Evolutionary conservation across 768 basidiomycete species (phyloP).

Genomic region (Mycena haematopus): DNA sequence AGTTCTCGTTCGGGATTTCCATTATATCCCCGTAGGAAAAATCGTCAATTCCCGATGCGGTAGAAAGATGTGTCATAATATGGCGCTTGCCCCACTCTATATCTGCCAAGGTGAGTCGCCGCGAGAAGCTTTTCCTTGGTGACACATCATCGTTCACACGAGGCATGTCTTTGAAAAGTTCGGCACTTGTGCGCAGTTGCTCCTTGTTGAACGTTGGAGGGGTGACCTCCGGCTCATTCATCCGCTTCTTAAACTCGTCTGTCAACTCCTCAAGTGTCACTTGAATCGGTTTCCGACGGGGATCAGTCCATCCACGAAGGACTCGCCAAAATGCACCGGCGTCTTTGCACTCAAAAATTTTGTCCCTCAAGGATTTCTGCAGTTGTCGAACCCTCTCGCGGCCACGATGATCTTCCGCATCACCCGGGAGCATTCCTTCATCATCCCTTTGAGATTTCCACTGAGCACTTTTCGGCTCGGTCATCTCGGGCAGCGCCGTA

Average conservation of each 20-base stretch:
- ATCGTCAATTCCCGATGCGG: too few species aligned
- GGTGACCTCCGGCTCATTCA: slow-evolving; percentile 2
- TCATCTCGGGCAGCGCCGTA: too few species aligned
- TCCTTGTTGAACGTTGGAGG: slow-evolving; percentile 6
- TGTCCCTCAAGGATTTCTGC: slow-evolving; percentile 2
- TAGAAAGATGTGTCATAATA: too few species aligned
- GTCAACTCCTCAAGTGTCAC: slow-evolving; percentile 6
- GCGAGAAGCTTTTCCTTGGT: too few species aligned
- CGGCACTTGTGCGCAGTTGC: neutral
- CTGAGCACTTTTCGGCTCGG: neutral
- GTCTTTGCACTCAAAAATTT: slow-evolving; percentile 17
- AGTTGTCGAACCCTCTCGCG: neutral
- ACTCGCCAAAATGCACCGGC: slow-evolving; percentile 9
- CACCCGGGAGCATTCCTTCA: neutral
- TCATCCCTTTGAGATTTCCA: slow-evolving; percentile 5
- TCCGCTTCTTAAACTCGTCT: slow-evolving; percentile 3
- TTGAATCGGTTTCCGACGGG: neutral
- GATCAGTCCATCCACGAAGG: slow-evolving; percentile 13
- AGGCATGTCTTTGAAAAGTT: neutral
- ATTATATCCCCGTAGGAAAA: too few species aligned
- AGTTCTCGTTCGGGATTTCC: too few species aligned
- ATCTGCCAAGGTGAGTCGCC: too few species aligned
- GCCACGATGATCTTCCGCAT: slow-evolving; percentile 5
- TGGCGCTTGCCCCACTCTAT: too few species aligned
- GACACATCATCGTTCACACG: neutral